These are phyloP conservation scores for Boletus mariae DNA, from an alignment of 1,284 basidiomycete genomes.

Conservation along the genomic window DNA sequence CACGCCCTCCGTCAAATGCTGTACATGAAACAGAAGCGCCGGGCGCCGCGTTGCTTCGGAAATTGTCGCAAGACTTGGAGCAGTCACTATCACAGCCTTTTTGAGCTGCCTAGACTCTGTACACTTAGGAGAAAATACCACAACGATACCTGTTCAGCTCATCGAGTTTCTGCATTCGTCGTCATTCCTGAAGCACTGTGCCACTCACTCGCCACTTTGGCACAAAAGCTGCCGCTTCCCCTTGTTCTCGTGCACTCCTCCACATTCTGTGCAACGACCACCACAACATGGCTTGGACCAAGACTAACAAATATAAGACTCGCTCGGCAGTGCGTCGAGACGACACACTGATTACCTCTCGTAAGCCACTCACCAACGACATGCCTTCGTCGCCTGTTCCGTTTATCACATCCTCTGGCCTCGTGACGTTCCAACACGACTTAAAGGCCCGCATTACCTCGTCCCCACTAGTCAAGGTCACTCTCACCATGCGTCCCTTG, in stretches of 20 bases:
- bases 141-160: slow-evolving; percentile 12
- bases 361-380: slow-evolving; percentile 12
- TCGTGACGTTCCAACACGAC: slow-evolving; percentile 28
- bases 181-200: slow-evolving; percentile 4
- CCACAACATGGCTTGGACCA: slow-evolving; percentile 19
- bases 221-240: slow-evolving; percentile 17
- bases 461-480: slow-evolving; percentile 24
- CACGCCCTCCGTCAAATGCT: slow-evolving; percentile 18
- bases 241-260: slow-evolving; percentile 6
- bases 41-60: slow-evolving; percentile 26
- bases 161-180: slow-evolving; percentile 11
- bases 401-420: slow-evolving; percentile 26
- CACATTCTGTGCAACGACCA: slow-evolving; percentile 18
- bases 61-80: slow-evolving; percentile 17
- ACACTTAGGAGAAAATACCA: slow-evolving; percentile 11
- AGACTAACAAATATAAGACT: slow-evolving; percentile 20
- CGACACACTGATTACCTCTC: slow-evolving; percentile 19
- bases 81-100: slow-evolving; percentile 20
- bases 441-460: slow-evolving; percentile 29
- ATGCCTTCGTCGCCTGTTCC: slow-evolving; percentile 28
- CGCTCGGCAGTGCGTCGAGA: neutral
- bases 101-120: slow-evolving; percentile 17
- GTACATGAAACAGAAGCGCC: slow-evolving; percentile 27
- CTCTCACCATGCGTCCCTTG: slow-evolving; percentile 28
- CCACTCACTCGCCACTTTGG: slow-evolving; percentile 15